Percentiles rank a stretch among this genome's conserved stretches.
Conservation (phyloP, 2,329 filamentous ascomycete genomes). For the Sclerotinia minor region DNA sequence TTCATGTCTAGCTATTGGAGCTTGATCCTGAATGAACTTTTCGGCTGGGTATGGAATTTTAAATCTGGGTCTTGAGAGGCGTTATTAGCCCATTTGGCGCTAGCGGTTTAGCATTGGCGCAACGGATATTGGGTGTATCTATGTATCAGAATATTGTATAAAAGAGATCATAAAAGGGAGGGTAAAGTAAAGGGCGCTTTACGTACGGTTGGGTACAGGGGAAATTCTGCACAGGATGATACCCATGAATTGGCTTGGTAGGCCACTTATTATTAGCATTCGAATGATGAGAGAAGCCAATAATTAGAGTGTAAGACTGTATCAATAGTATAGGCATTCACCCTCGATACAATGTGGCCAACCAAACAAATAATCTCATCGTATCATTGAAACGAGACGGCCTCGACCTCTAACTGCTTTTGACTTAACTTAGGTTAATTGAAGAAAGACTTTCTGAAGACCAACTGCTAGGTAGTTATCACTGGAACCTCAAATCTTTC, state of each 20-base stretch:
- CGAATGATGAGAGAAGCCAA: not conserved
- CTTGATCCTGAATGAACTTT: conserved; percentile 27
- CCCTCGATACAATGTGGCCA: not conserved
- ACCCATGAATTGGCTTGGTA: conserved; percentile 30
- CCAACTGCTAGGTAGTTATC: not conserved
- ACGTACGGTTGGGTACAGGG: conserved; percentile 24
- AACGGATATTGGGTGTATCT: conserved; percentile 26
- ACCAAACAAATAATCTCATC: not conserved
- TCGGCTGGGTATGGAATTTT: conserved; percentile 31
- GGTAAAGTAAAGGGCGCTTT: conserved; percentile 28
- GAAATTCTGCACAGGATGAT: conserved; percentile 36
- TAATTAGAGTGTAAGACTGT: not conserved
- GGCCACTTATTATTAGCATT: conserved; percentile 12
- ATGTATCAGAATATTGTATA: conserved; percentile 33
- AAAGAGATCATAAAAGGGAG: conserved; percentile 28
- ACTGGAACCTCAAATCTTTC: not conserved
- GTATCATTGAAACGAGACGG: no score
- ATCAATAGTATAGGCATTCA: not conserved
- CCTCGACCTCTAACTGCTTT: not conserved
- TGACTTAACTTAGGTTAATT: not conserved
- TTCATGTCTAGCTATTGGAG: conserved; percentile 41
- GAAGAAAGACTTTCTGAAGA: not conserved
- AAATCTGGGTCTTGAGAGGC: conserved; percentile 29
- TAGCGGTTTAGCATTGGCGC: conserved; percentile 30
- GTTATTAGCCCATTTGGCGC: not conserved